Conservation (phyloP, 257 asterid species). For the Ocimum tenuiflorum region DNA sequence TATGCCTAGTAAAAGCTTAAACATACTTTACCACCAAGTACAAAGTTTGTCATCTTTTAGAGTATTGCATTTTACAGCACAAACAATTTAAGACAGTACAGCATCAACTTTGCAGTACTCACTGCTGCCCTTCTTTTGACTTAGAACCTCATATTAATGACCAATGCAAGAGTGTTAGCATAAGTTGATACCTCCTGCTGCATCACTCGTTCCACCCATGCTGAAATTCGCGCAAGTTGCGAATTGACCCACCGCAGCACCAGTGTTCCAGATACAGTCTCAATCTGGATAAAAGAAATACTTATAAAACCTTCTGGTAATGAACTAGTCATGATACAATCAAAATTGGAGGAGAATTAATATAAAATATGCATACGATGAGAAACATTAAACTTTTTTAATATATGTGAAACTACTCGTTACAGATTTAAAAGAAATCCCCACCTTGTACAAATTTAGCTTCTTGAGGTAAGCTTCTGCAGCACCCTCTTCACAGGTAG, state of each 20-base stretch:
- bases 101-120: conserved; percentile 8
- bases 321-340: conserved; percentile 4
- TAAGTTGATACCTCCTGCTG: conserved; percentile 76
- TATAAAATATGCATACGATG: not conserved
- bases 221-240: conserved; percentile 76
- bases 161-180: not conserved
- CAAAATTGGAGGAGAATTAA: not conserved
- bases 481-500: conserved; percentile 71
- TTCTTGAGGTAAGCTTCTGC: conserved; percentile 65
- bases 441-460: conserved; percentile 71
- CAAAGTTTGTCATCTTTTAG: not conserved
- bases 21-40: not conserved
- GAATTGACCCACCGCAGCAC: conserved; percentile 97
- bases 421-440: not conserved
- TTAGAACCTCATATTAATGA: conserved; percentile 13
- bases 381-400: not conserved
- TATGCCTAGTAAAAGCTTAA: not conserved
- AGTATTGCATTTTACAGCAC: not conserved
- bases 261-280: conserved; percentile 82
- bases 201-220: conserved; percentile 93
- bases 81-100: not conserved
- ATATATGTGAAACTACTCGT: not conserved
- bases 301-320: conserved; percentile 14
- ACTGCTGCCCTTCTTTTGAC: not conserved
- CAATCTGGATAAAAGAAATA: conserved; percentile 48